Percentiles rank a stretch among this genome's conserved stretches.
These are phyloP conservation scores for Globisporangium orthogonon DNA, from an alignment of 352 stramenopile species.

Conservation along the genomic window DNA sequence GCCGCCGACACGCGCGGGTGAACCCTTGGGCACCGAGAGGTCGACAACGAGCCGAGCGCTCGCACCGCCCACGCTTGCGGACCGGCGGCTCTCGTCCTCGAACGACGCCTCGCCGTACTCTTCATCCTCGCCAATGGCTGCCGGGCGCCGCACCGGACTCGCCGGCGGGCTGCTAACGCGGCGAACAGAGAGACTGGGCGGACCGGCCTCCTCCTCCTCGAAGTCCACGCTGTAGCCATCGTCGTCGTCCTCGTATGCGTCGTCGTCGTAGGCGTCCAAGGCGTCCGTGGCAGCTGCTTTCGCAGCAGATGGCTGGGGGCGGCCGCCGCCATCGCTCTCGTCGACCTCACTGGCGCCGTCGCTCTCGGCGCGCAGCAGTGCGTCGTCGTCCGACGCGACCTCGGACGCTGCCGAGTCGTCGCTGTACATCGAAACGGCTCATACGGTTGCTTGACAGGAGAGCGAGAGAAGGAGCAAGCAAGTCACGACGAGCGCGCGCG, in stretches of 20 bases:
- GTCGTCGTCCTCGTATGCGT: conserved; percentile 41
- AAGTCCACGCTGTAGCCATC: conserved; percentile 70
- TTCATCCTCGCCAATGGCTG: conserved; percentile 21
- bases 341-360: conserved; percentile 44
- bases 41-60: conserved; percentile 46
- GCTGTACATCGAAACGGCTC: conserved; percentile 31
- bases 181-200: not conserved
- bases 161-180: not conserved
- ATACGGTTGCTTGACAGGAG: not conserved
- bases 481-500: not conserved
- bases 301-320: not conserved
- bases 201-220: conserved; percentile 22
- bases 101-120: conserved; percentile 67
- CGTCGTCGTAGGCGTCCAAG: conserved; percentile 19
- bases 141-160: conserved; percentile 5
- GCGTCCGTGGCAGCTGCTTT: conserved; percentile 10
- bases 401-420: conserved; percentile 67
- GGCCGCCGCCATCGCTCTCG: conserved; percentile 22
- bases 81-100: conserved; percentile 56
- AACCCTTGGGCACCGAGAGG: conserved; percentile 49
- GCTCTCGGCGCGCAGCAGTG: conserved; percentile 23
- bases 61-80: conserved; percentile 24
- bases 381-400: conserved; percentile 50
- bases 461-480: no score
- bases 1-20: conserved; percentile 16